phyloP scores from a whole-genome alignment of 208 protist genomes.

The Trypanosoma platydactyli region DNA sequence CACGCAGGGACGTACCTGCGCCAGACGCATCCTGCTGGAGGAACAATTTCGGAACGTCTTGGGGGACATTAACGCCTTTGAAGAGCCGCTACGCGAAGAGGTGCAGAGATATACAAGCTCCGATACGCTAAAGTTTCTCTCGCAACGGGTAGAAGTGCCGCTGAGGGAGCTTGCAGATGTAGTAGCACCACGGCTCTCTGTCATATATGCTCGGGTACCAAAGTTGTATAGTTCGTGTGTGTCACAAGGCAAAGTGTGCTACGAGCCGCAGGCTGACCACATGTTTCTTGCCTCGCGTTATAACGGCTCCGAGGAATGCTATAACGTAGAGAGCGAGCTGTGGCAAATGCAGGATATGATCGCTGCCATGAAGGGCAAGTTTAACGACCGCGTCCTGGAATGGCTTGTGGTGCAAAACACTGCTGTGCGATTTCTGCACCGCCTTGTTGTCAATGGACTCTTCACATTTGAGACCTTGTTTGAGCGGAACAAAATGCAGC shows the following conservation, averaged over 20 bases:
- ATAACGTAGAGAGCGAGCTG: slow-evolving; percentile 13
- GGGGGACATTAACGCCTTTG: slow-evolving; percentile 20
- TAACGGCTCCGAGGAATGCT: slow-evolving; percentile 21
- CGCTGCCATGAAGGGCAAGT: slow-evolving; percentile 8
- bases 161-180: slow-evolving; percentile 5
- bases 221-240: slow-evolving; percentile 17
- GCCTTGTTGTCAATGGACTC: slow-evolving; percentile 12
- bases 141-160: not conserved
- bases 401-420: slow-evolving; percentile 12
- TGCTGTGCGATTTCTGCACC: slow-evolving; percentile 5
- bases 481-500: slow-evolving; percentile 23
- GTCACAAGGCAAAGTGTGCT: slow-evolving; percentile 22
- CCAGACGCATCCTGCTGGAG: slow-evolving; percentile 1
- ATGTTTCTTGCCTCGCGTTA: slow-evolving; percentile 25
- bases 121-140: slow-evolving; percentile 5
- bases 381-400: slow-evolving; percentile 16
- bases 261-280: slow-evolving; percentile 8
- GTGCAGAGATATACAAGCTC: slow-evolving; percentile 11
- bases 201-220: not conserved
- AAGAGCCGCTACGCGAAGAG: slow-evolving; percentile 18
- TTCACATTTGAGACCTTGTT: slow-evolving; percentile 30
- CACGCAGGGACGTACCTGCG: slow-evolving; percentile 9
- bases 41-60: slow-evolving; percentile 16
- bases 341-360: slow-evolving; percentile 10
- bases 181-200: not conserved